Evolutionary conservation across 2,329 filamentous ascomycete species (phyloP).

Genomic region (Pestalotiopsis sp.): DNA sequence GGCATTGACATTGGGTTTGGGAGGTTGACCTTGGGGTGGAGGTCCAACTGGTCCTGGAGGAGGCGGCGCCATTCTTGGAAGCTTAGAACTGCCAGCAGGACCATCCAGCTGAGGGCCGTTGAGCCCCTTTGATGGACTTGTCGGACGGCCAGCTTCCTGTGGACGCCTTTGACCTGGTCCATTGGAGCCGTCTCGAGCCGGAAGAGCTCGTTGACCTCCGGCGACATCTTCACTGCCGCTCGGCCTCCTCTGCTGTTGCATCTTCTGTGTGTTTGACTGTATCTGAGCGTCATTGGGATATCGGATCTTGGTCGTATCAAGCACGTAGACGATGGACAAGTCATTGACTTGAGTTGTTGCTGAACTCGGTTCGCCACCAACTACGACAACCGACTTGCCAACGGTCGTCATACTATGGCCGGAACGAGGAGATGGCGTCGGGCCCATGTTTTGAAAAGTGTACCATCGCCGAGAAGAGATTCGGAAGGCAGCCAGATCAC

Average conservation of each 20-base stretch:
- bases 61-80: conserved; percentile 39
- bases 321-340: conserved; percentile 83
- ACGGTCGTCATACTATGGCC: conserved; percentile 98
- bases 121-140: conserved; percentile 46
- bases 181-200: conserved; percentile 55
- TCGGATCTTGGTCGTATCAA: conserved; percentile 94
- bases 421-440: conserved; percentile 88
- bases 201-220: conserved; percentile 35
- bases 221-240: conserved; percentile 37
- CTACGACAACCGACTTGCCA: conserved; percentile 87
- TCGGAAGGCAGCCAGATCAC: conserved; percentile 82
- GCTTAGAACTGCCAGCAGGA: conserved; percentile 34
- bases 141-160: conserved; percentile 38
- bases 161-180: conserved; percentile 51
- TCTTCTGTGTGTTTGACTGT: conserved; percentile 40
- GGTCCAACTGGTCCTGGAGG: conserved; percentile 50
- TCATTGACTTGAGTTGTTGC: conserved; percentile 80
- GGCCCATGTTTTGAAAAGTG: conserved; percentile 99
- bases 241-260: conserved; percentile 44
- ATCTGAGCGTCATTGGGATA: conserved; percentile 80
- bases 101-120: conserved; percentile 42
- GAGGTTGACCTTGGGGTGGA: conserved; percentile 58
- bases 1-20: conserved; percentile 48
- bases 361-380: conserved; percentile 93
- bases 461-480: conserved; percentile 90